Evolutionary conservation across 129 eudicot species (phyloP).

Genomic region (Saposhnikovia divaricata): DNA sequence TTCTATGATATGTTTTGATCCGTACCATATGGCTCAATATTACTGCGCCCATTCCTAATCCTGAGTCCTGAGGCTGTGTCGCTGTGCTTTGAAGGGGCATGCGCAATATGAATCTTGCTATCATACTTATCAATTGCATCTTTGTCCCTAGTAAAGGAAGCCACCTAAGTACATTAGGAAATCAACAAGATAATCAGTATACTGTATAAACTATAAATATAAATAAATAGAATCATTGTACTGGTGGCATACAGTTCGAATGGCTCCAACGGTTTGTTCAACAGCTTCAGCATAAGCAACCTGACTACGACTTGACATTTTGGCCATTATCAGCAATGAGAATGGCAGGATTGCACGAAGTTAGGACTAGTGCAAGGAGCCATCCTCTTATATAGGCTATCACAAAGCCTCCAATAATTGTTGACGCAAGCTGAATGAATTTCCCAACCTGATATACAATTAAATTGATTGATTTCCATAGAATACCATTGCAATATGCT

Average conservation of each 20-base stretch:
- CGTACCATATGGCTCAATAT: no score
- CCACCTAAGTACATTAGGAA: no score
- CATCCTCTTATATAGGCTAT: constrained; percentile 53
- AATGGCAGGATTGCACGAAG: constrained; percentile 28
- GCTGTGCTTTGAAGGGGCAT: no score
- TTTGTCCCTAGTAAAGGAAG: no score
- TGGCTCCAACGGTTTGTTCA: constrained; percentile 46
- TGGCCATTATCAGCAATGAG: constrained; percentile 28
- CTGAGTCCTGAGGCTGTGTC: no score
- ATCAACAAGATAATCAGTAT: not conserved
- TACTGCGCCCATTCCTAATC: no score
- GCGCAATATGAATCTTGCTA: no score
- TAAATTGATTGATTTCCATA: not conserved
- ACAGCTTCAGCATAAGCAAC: constrained; percentile 45
- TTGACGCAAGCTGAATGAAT: constrained; percentile 33
- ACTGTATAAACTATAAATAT: not conserved
- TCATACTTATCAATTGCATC: no score
- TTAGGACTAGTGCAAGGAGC: constrained; percentile 33
- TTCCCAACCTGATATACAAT: constrained; percentile 32
- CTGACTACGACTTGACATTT: constrained; percentile 35
- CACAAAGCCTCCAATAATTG: constrained; percentile 32
- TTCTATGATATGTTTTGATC: no score
- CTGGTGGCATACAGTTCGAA: constrained; percentile 34
- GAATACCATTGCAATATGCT: not conserved
- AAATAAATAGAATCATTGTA: not conserved